phyloP scores from a whole-genome alignment of 1,139 yeast species.

The Zygoascus hellenicus region DNA sequence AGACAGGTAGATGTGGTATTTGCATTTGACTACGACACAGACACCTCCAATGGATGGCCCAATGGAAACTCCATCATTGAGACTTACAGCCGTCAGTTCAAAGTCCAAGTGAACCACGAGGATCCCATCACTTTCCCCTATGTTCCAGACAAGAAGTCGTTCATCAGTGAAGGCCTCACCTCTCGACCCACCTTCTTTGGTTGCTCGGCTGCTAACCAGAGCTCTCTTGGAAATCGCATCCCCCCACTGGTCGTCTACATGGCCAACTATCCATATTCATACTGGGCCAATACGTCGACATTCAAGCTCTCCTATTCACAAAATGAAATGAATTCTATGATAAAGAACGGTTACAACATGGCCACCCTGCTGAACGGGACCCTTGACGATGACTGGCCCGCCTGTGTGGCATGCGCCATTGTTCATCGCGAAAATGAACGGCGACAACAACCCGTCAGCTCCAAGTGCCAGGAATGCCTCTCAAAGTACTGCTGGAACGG shows the following conservation, averaged over 20 bases:
- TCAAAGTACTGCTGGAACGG: constrained; percentile 80
- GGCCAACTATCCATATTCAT: constrained; percentile 71
- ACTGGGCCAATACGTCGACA: constrained; percentile 65
- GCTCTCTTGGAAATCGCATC: constrained; percentile 28
- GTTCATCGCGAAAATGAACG: constrained; percentile 79
- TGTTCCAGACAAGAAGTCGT: constrained; percentile 71
- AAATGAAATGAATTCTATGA: constrained; percentile 53
- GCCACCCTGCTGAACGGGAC: constrained; percentile 70
- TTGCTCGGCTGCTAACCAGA: constrained; percentile 64
- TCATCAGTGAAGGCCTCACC: constrained; percentile 41
- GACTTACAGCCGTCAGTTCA: constrained; percentile 48
- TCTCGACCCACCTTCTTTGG: constrained; percentile 71
- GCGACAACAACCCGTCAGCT: constrained; percentile 53
- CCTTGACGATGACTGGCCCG: constrained; percentile 63
- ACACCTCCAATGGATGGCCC: constrained; percentile 65
- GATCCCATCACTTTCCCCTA: constrained; percentile 57
- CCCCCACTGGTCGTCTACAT: constrained; percentile 78
- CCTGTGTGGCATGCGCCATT: constrained; percentile 86
- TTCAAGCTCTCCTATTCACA: constrained; percentile 58
- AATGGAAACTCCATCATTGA: constrained; percentile 51
- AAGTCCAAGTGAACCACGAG: constrained; percentile 24
- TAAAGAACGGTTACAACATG: constrained; percentile 75
- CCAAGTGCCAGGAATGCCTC: constrained; percentile 71
- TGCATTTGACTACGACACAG: constrained; percentile 85
- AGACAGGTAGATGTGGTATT: constrained; percentile 74